These are phyloP conservation scores for Bryoerythrophyllum caledonicum DNA, from an alignment of 225 moss, liverwort and hornwort genomes.

Conservation along the genomic window DNA sequence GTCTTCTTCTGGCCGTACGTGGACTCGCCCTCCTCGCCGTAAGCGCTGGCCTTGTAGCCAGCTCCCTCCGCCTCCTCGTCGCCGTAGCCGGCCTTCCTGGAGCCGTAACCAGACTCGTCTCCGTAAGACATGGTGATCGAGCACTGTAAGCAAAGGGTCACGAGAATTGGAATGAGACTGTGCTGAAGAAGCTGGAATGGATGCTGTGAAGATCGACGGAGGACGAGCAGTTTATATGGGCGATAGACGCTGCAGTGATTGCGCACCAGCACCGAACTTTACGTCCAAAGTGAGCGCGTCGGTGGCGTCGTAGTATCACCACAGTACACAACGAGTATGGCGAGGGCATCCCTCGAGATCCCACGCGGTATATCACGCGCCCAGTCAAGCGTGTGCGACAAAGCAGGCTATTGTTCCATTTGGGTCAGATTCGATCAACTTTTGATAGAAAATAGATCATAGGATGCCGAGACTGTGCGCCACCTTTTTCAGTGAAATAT, in stretches of 20 bases:
- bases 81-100: conserved; percentile 25
- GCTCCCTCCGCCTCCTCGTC: conserved; percentile 26
- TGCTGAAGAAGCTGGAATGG: background rate
- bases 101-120: conserved; percentile 31
- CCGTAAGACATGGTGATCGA: conserved; percentile 38
- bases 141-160: background rate
- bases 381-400: background rate
- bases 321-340: background rate
- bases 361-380: background rate
- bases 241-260: background rate
- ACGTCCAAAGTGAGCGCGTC: background rate
- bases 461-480: too few species aligned
- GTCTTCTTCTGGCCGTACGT: conserved; percentile 20
- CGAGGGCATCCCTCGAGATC: background rate
- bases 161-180: background rate
- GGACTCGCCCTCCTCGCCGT: conserved; percentile 24
- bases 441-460: background rate
- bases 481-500: too few species aligned
- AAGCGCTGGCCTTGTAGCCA: conserved; percentile 20
- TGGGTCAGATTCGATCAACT: background rate
- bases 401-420: background rate
- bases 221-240: background rate
- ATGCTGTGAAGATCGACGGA: background rate
- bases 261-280: background rate
- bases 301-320: background rate